Evolutionary conservation across 345 rosid species (phyloP).

Genomic region (Jatropha curcas): DNA sequence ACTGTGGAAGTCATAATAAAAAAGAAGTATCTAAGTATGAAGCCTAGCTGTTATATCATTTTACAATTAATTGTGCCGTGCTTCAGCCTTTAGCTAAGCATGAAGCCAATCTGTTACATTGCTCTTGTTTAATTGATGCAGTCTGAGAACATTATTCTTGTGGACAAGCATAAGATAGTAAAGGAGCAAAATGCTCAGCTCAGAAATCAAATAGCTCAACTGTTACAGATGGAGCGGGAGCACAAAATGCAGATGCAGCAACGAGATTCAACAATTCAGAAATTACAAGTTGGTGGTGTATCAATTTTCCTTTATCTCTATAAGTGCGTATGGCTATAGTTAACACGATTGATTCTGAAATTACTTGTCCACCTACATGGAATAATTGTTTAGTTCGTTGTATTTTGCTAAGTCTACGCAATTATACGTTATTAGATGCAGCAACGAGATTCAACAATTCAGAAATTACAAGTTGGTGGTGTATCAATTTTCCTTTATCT

Average conservation of each 20-base stretch:
- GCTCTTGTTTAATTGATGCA: conserved; percentile 41
- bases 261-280: conserved; percentile 65
- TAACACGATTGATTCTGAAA: background rate
- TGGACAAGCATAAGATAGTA: conserved; percentile 77
- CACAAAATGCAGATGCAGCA: conserved; percentile 75
- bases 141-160: conserved; percentile 86
- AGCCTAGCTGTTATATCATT: background rate
- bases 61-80: background rate
- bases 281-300: conserved; percentile 64
- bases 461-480: conserved; percentile 71
- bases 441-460: conserved; percentile 68
- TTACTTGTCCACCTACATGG: background rate
- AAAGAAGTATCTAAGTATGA: too few species aligned
- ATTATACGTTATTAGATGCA: conserved; percentile 30
- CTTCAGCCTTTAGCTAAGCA: conserved; percentile 10
- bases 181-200: conserved; percentile 93
- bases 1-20: too few species aligned
- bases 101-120: conserved; percentile 20
- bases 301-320: background rate
- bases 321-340: background rate
- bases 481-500: background rate
- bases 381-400: background rate
- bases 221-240: conserved; percentile 75
- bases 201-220: conserved; percentile 75
- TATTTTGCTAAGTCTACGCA: background rate